A percentile compares a stretch with the other conserved stretches of the same genome.
Evolutionary conservation across 2,329 filamentous ascomycete species (phyloP).

Genomic region (Aspergillus bombycis): DNA sequence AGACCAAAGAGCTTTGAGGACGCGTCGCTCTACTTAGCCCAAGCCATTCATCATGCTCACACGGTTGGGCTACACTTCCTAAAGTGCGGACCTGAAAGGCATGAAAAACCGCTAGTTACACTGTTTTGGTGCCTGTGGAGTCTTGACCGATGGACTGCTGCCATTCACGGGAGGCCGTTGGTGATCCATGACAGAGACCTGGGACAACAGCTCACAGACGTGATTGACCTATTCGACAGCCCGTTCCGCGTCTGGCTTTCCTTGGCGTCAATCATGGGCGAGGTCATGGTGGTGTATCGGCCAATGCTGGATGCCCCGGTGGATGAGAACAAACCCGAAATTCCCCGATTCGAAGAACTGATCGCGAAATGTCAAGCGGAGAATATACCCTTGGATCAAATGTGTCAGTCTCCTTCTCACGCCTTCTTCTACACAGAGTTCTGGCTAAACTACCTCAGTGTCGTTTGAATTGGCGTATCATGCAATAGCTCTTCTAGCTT

Average conservation of each 20-base stretch:
- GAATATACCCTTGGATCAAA: background rate
- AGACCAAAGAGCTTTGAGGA: conserved; percentile 36
- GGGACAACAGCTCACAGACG: conserved; percentile 16
- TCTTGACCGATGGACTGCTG: conserved; percentile 28
- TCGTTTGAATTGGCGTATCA: conserved; percentile 20
- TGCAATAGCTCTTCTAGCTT: conserved; percentile 18
- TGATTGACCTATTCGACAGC: conserved; percentile 14
- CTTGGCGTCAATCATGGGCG: conserved; percentile 13
- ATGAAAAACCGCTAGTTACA: conserved; percentile 3
- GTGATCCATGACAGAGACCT: conserved; percentile 25
- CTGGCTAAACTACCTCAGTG: background rate
- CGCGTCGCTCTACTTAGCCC: conserved; percentile 30
- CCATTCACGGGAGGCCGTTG: conserved; percentile 24
- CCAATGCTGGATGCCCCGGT: conserved; percentile 12
- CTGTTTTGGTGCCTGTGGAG: conserved; percentile 30
- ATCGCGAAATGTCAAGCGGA: background rate
- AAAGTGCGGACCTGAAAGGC: conserved; percentile 9
- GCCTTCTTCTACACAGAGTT: background rate
- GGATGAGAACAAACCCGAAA: conserved; percentile 13
- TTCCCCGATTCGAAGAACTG: conserved; percentile 16
- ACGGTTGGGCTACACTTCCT: conserved; percentile 33
- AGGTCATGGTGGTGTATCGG: conserved; percentile 17
- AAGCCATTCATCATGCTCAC: conserved; percentile 37
- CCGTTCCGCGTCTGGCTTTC: conserved; percentile 20
- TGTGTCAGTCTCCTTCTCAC: conserved; percentile 2